These are phyloP conservation scores for Yamadazyma sp. DNA, from an alignment of 1,139 yeast genomes.

Conservation along the genomic window DNA sequence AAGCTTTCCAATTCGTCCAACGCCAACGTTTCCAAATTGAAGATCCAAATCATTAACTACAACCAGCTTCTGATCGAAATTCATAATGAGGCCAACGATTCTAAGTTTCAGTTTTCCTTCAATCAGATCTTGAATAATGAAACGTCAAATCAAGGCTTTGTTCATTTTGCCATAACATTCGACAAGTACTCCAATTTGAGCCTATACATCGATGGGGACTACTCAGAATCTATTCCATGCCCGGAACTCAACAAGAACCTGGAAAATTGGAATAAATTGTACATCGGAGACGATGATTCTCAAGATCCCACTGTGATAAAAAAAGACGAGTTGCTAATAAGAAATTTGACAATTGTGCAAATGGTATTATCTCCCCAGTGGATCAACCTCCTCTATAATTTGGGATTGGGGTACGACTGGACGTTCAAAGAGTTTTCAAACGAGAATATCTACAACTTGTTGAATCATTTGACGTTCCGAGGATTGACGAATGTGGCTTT, in stretches of 20 bases:
- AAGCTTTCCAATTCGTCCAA: slow-evolving; percentile 29
- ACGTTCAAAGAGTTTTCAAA: slow-evolving; percentile 33
- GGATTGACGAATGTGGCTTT: slow-evolving; percentile 27
- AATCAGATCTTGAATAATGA: slow-evolving; percentile 28
- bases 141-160: slow-evolving; percentile 24
- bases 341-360: slow-evolving; percentile 34
- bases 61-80: slow-evolving; percentile 36
- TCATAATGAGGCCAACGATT: slow-evolving; percentile 22
- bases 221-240: slow-evolving; percentile 47
- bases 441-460: slow-evolving; percentile 28
- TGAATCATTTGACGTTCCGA: slow-evolving; percentile 30
- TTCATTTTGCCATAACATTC: slow-evolving; percentile 38
- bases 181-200: slow-evolving; percentile 38
- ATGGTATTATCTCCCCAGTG: slow-evolving; percentile 33
- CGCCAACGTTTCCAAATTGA: slow-evolving; percentile 22
- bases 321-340: slow-evolving; percentile 31
- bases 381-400: slow-evolving; percentile 35
- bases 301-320: slow-evolving; percentile 4
- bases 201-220: slow-evolving; percentile 42
- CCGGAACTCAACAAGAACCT: slow-evolving; percentile 31
- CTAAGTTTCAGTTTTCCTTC: slow-evolving; percentile 34
- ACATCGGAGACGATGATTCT: slow-evolving; percentile 28
- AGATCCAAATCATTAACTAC: slow-evolving; percentile 28
- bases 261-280: slow-evolving; percentile 39
- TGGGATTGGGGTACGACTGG: slow-evolving; percentile 44